Evolutionary conservation across 148 eudicot genomes (phyloP), one percentile per base, ranked within the genome.

Genomic region (Linanthus parryae): DNA sequence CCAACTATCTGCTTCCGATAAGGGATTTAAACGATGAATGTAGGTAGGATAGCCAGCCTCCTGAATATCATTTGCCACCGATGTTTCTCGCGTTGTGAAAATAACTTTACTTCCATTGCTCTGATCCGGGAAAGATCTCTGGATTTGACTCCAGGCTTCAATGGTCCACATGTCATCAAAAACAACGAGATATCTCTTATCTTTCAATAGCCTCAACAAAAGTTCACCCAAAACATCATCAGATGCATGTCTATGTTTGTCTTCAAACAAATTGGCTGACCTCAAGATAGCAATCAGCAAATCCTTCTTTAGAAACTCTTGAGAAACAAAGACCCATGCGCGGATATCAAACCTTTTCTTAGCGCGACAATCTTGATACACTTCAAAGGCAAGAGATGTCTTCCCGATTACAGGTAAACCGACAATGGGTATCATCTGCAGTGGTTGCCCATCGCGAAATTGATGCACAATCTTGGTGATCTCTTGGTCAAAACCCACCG

Each of bases 391-490:
- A 8, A 61, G 42, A 7, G 81, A 67, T 1, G 81, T 75, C 64
- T 75, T 75, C 8, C 81, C 81, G 5, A 71, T 54, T 19, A 73
- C 76, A 7, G 70, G 66, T 73, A 71, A 67, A 3, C 81, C 81
- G 0, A 68, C 54, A 7, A 75, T 58, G 13, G 76, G 58, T 25
- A 76, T 48, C 1, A 71, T 58, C 15, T 76, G 63, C n/a, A 61
- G 64, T 20, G 64, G 49, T 0, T 48, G 19, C 2, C 0, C 10
- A n/a, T n/a, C n/a, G n/a, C n/a, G n/a, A n/a, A n/a, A n/a, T n/a
- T n/a, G n/a, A n/a, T n/a, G n/a, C n/a, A n/a, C n/a, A n/a, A n/a
- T n/a, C n/a, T n/a, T n/a, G n/a, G n/a, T n/a, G n/a, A n/a, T n/a
- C n/a, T n/a, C n/a, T n/a, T n/a, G n/a, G n/a, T n/a, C n/a, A n/a